Base-by-base conservation (phyloP, 2,329 filamentous ascomycete genomes). In the Cercospora janseana region DNA sequence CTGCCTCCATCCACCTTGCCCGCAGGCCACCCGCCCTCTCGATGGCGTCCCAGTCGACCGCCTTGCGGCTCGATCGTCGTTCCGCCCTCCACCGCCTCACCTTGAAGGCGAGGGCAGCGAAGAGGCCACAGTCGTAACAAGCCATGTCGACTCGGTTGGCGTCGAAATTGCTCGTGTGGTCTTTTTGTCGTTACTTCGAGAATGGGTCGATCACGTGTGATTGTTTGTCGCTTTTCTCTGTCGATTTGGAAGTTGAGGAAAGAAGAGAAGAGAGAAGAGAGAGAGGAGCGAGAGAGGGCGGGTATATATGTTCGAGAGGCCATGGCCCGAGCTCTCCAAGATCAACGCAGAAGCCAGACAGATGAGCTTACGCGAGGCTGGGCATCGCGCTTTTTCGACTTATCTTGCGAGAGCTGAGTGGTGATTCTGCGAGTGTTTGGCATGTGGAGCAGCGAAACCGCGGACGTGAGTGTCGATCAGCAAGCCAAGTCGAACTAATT, bases 71-170 rank as follows among this genome's bases (percentile, higher is more conserved):
- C 9, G 35, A 40, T 40, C 35, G 35, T 40, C 35, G 35, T 40
- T 40, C 35, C 13, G 35, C 35, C 13, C 35, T 21, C 35, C 35
- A 40, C 12, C 35, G 35, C 20, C 35, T 40, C 35, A 40, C 35
- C 35, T 26, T 40, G 21, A 40, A 40, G 35, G 35, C 20, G 20
- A 40, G 35, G 35, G 35, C 21, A 9, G 35, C 35, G 18, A 21
- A 40, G 18, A 40, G 35, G 35, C 35, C 35, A 40, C 35, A 40
- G 35, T 40, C 35, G 35, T 40, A 40, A 23, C 35, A 40, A 40
- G 35, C 35, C 35, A 40, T 40, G 35, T 40, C 21, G 21, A 40
- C 35, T 40, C 12, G 35, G 16, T 18, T n/a, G 21, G 18, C 21
- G 35, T 23, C 16, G 35, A 12, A 24, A 13, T 13, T 40, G 35